These are phyloP conservation scores for Rhizophora mangle DNA, from an alignment of 345 rosid genomes.

Conservation along the genomic window DNA sequence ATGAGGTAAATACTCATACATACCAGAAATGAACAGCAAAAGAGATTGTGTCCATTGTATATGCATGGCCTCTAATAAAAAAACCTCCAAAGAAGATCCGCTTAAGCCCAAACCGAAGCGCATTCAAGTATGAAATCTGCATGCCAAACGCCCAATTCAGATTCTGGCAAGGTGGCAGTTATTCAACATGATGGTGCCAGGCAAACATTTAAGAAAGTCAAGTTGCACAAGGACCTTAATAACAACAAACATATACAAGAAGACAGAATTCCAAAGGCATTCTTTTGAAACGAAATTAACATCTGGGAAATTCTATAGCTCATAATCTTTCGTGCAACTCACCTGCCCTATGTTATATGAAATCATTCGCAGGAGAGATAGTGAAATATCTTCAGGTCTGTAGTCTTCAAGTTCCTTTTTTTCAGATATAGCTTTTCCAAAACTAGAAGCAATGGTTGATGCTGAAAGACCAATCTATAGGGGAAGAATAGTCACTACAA, in stretches of 20 bases:
- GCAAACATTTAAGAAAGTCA: constrained; percentile 5
- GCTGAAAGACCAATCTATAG: constrained; percentile 92
- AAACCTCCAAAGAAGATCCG: constrained; percentile 96
- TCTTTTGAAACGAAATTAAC: not conserved
- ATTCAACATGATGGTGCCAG: constrained; percentile 2
- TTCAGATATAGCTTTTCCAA: constrained; percentile 93
- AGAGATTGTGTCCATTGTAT: constrained; percentile 99
- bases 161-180: constrained; percentile 4
- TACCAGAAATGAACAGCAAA: constrained; percentile 98
- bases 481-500: not conserved
- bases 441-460: constrained; percentile 97
- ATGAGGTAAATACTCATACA: not conserved
- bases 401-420: constrained; percentile 88
- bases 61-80: constrained; percentile 97
- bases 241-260: constrained; percentile 1
- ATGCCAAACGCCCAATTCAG: constrained; percentile 20
- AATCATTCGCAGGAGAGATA: constrained; percentile 96
- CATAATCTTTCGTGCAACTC: constrained; percentile 15
- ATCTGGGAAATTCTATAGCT: not conserved
- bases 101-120: constrained; percentile 92
- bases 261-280: not conserved
- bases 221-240: constrained; percentile 3
- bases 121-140: constrained; percentile 89
- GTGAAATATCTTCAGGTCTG: constrained; percentile 94
- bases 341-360: constrained; percentile 99